Base-by-base conservation (phyloP, 2,329 filamentous ascomycete genomes). In the Talaromyces sp. region DNA sequence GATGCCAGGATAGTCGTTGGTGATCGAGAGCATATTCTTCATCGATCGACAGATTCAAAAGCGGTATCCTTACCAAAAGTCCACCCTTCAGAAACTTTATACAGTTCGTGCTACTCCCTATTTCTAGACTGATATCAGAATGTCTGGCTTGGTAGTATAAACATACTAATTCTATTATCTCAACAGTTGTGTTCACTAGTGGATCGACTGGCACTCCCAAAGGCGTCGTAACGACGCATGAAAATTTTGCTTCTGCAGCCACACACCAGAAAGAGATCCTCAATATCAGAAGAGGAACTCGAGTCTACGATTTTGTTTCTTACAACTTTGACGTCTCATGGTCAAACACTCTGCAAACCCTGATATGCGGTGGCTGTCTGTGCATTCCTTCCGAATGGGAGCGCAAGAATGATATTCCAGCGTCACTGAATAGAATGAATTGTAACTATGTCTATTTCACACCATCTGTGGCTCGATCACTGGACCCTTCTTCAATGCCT, bases 131-230 rank as follows among this genome's bases (percentile, higher is more conserved):
- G 9, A 11, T 3, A n/a, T 4, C 12, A 21, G 9, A 14, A 11
- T 1, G 5, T 23, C 2, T 4, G 12, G 6, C 31, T 2, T 50
- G 3, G 1, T 5, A n/a, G 9, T 28, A 25, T 7, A 4, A 25
- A n/a, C 5, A 31, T 50, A 31, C 46, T 50, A 16, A 50, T 25
- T n/a, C 31, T 8, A 16, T 28, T 31, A 31, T 50, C 8, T 50
- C 9, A 11, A 50, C 21, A 62, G 85, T 96, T 64, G 92, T 96
- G 86, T 97, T 96, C 73, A 96, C 93, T 0, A 96, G 91, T 54
- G 92, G 92, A 2, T 96, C 91, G 3, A 96, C 92, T 0, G 93
- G 93, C 12, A 86, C 87, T 3, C 93, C 93, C 0, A 97, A 97
- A 78, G 93, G 92, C 1, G 93, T 97, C 6, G 28, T 75, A 3